These are phyloP conservation scores for Sporormia fimetaria DNA, from an alignment of 495 filamentous ascomycete species.

Conservation along the genomic window DNA sequence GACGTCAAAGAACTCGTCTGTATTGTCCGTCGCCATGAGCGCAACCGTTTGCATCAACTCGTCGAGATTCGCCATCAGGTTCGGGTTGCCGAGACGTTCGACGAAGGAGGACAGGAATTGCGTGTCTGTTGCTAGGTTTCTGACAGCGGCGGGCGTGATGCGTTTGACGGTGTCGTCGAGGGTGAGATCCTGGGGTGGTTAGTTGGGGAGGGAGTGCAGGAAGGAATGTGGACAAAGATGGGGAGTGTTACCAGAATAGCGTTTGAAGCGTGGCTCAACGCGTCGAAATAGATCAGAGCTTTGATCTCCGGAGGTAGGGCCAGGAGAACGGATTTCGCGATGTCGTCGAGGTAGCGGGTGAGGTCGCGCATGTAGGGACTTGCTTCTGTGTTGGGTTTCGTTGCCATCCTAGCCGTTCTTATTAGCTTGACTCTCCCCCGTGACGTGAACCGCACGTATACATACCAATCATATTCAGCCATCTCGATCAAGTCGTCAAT, in stretches of 20 bases:
- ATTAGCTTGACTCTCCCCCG: background rate
- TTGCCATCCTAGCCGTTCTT: slow-evolving; percentile 44
- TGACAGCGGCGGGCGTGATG: slow-evolving; percentile 79
- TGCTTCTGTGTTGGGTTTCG: slow-evolving; percentile 51
- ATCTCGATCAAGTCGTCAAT: slow-evolving; percentile 96
- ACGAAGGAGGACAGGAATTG: slow-evolving; percentile 76
- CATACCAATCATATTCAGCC: slow-evolving; percentile 87
- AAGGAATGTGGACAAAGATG: background rate
- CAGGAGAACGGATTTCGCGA: slow-evolving; percentile 87
- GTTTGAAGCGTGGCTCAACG: slow-evolving; percentile 76
- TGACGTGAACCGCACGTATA: background rate
- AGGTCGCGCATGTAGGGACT: slow-evolving; percentile 90
- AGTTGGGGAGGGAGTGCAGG: background rate
- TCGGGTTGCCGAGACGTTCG: slow-evolving; percentile 61
- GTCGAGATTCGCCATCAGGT: slow-evolving; percentile 75
- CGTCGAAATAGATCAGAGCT: slow-evolving; percentile 94
- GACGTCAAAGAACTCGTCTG: slow-evolving; percentile 82
- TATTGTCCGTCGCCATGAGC: slow-evolving; percentile 73
- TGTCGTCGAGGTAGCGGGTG: slow-evolving; percentile 86
- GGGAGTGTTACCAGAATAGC: slow-evolving; percentile 58
- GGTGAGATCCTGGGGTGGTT: slow-evolving; percentile 52
- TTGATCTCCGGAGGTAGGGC: slow-evolving; percentile 91
- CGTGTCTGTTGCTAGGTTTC: slow-evolving; percentile 70
- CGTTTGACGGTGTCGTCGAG: slow-evolving; percentile 64
- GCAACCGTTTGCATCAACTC: slow-evolving; percentile 84